A percentile compares a stretch with the other conserved stretches of the same genome.
phyloP scores from a whole-genome alignment of 345 rosid species.

The Populus nigra region DNA sequence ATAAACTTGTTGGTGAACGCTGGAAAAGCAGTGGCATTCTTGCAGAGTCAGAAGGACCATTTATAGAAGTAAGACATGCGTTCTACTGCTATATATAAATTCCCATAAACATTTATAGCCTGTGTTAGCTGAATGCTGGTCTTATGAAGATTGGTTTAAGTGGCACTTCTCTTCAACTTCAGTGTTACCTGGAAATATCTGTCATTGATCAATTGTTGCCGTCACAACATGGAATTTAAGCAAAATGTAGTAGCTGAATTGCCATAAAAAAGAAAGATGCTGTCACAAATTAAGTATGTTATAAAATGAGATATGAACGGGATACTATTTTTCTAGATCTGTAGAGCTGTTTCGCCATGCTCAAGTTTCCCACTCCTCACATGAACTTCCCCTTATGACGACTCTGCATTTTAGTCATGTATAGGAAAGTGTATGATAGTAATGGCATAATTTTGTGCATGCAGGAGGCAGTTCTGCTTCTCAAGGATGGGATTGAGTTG shows the following conservation, averaged over 20 bases:
- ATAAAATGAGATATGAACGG: background rate
- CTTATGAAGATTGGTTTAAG: background rate
- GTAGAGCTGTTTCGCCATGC: background rate
- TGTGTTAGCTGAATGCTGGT: background rate
- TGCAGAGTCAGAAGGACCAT: constrained; percentile 53
- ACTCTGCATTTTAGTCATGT: background rate
- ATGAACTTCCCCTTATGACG: background rate
- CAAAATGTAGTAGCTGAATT: background rate
- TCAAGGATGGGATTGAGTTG: constrained; percentile 94
- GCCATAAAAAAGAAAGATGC: background rate
- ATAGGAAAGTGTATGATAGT: background rate
- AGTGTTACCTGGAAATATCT: background rate
- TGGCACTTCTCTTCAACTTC: background rate
- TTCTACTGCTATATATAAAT: background rate
- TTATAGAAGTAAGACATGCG: constrained; percentile 59
- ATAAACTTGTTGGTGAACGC: constrained; percentile 67
- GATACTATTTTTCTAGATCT: background rate
- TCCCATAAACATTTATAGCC: background rate
- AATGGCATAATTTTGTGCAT: constrained; percentile 16
- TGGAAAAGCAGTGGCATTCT: constrained; percentile 76
- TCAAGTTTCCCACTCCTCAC: background rate
- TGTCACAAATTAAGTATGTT: background rate
- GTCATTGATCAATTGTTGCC: background rate
- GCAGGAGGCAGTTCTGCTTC: constrained; percentile 86
- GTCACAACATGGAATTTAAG: background rate